Conservation (phyloP, 2,329 filamentous ascomycete genomes). For the Colletotrichum tamarilloi region DNA sequence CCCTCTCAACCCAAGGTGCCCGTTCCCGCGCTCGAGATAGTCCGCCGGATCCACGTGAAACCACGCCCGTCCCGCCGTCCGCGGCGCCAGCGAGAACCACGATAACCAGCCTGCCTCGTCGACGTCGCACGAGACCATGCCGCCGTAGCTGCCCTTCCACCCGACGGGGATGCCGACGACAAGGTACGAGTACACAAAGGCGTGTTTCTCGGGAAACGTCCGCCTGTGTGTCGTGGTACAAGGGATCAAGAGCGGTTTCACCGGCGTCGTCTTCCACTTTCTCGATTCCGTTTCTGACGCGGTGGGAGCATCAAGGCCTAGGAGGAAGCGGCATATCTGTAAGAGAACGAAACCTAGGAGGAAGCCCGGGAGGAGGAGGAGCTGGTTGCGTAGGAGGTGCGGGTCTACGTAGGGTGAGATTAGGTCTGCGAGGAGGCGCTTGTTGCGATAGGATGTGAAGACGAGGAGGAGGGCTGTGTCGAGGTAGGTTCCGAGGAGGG, state of each 20-base stretch:
- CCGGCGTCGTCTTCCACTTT: slow-evolving; percentile 40
- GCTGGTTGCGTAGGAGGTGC: background rate
- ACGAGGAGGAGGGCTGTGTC: slow-evolving; percentile 42
- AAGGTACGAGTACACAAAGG: slow-evolving; percentile 78
- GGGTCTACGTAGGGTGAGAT: background rate
- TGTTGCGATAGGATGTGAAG: slow-evolving; percentile 39
- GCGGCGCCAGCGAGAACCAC: slow-evolving; percentile 44
- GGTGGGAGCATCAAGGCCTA: background rate
- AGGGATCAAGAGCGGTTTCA: slow-evolving; percentile 68
- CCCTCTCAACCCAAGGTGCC: slow-evolving; percentile 64
- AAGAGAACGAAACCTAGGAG: slow-evolving; percentile 19
- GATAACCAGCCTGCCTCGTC: slow-evolving; percentile 38
- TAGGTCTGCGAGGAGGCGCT: background rate
- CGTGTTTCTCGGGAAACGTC: slow-evolving; percentile 74
- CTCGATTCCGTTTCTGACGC: background rate
- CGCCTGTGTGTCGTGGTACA: slow-evolving; percentile 73
- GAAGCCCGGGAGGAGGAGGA: slow-evolving; percentile 19
- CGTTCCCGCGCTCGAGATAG: slow-evolving; percentile 68
- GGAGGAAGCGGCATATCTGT: background rate
- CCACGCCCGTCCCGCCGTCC: slow-evolving; percentile 55
- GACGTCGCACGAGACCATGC: slow-evolving; percentile 63
- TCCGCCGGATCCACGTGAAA: slow-evolving; percentile 69
- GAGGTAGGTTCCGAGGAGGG: slow-evolving; percentile 35
- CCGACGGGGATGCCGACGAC: slow-evolving; percentile 75
- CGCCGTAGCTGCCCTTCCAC: slow-evolving; percentile 66